Conservation (phyloP, 257 asterid species). For the Vinca minor region DNA sequence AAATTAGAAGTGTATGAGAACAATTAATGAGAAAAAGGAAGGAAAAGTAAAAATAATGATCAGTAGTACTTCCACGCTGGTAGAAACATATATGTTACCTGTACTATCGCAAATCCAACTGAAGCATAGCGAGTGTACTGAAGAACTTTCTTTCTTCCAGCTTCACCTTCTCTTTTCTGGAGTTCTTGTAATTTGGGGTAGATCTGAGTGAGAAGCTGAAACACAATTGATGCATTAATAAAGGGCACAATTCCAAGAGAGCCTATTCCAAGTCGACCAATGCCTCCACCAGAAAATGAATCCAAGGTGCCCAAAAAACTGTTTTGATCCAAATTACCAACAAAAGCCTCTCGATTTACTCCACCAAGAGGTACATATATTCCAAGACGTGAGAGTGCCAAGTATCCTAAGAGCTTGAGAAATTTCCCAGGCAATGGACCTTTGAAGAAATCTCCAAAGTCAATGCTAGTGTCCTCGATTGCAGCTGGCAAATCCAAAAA, state of each 20-base stretch:
- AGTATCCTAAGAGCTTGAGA: constrained; percentile 78
- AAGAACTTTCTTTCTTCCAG: constrained; percentile 89
- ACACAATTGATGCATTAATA: constrained; percentile 93
- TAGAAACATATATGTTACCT: constrained; percentile 39
- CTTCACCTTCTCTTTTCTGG: constrained; percentile 93
- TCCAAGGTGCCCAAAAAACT: constrained; percentile 87
- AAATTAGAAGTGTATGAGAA: constrained; percentile 4
- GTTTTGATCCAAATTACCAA: constrained; percentile 83
- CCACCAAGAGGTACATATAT: constrained; percentile 97
- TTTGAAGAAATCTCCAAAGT: constrained; percentile 92
- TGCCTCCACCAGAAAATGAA: constrained; percentile 98
- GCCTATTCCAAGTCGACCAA: constrained; percentile 94
- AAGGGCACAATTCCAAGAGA: constrained; percentile 97
- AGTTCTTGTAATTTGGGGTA: constrained; percentile 95
- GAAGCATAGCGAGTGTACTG: constrained; percentile 99
- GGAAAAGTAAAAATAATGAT: background rate
- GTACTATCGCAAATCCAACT: constrained; percentile 92
- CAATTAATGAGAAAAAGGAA: background rate
- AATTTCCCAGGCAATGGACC: constrained; percentile 96
- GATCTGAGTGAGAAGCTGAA: constrained; percentile 92
- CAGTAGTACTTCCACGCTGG: background rate
- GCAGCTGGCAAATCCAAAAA: constrained; percentile 76
- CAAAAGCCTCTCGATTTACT: constrained; percentile 84
- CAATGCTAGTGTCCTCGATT: constrained; percentile 93
- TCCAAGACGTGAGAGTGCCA: constrained; percentile 88